Percentiles rank a stretch among this genome's conserved stretches.
Evolutionary conservation across 2,329 filamentous ascomycete genomes (phyloP).

Genomic region (Exophiala sp.): DNA sequence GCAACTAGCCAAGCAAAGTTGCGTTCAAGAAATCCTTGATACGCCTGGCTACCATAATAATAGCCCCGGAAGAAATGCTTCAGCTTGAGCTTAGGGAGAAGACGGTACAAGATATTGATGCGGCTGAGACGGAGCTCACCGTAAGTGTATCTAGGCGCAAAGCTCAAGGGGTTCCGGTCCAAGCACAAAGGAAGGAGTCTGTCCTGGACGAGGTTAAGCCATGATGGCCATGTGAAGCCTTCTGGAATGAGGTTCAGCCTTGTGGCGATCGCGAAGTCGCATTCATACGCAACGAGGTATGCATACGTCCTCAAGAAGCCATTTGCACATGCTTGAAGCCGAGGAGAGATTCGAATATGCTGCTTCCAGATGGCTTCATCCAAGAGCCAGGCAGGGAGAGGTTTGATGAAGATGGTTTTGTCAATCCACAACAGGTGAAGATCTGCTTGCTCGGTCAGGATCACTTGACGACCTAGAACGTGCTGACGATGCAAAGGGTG

Average conservation of each 20-base stretch:
- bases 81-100: background rate
- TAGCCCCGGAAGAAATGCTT: background rate
- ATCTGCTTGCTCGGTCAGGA: slow-evolving; percentile 30
- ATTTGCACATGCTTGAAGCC: background rate
- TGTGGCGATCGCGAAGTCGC: slow-evolving; percentile 38
- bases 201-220: slow-evolving; percentile 27
- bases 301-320: slow-evolving; percentile 42
- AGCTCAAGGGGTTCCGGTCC: slow-evolving; percentile 3
- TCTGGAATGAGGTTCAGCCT: slow-evolving; percentile 33
- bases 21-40: slow-evolving; percentile 21
- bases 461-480: slow-evolving; percentile 25
- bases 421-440: slow-evolving; percentile 30
- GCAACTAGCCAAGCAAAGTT: slow-evolving; percentile 29
- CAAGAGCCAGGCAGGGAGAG: slow-evolving; percentile 30
- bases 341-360: background rate
- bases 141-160: slow-evolving; percentile 37
- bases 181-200: too few species aligned
- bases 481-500: slow-evolving; percentile 30
- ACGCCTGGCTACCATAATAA: slow-evolving; percentile 7
- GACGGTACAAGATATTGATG: slow-evolving; percentile 37
- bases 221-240: slow-evolving; percentile 34
- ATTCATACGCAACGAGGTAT: slow-evolving; percentile 39
- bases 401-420: slow-evolving; percentile 30
- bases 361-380: slow-evolving; percentile 11
- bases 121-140: slow-evolving; percentile 45